Percentiles rank a stretch among this genome's conserved stretches.
Conservation (phyloP, 108 stramenopile species). For the Schizochytrium sp. region DNA sequence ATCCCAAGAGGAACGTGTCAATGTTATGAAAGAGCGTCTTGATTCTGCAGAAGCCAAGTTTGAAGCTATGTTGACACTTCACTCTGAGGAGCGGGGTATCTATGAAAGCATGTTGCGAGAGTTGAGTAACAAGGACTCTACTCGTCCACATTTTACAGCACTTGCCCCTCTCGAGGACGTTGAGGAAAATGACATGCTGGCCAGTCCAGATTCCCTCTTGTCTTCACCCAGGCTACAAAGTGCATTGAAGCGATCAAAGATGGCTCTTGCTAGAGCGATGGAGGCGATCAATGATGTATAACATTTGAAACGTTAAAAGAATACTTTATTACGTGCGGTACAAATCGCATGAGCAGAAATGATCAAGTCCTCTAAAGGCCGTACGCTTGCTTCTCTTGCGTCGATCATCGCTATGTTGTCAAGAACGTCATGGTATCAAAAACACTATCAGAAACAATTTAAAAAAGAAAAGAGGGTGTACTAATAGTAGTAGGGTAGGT, state of each 20-base stretch:
- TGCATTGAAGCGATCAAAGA: constrained; percentile 33
- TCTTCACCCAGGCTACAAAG: constrained; percentile 44
- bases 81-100: constrained; percentile 12
- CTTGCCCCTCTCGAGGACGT: neutral
- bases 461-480: too few relatives aligned
- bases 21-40: constrained; percentile 29
- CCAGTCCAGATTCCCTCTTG: neutral
- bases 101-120: constrained; percentile 32
- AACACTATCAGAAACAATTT: neutral
- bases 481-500: too few relatives aligned
- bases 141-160: neutral
- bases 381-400: too few relatives aligned
- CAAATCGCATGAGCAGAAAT: too few relatives aligned
- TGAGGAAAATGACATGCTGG: neutral
- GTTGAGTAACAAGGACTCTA: neutral
- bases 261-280: constrained; percentile 54
- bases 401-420: too few relatives aligned
- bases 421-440: neutral
- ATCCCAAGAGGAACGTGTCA: neutral
- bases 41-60: constrained; percentile 29
- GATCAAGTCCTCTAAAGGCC: too few relatives aligned
- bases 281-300: constrained; percentile 55
- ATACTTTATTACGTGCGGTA: too few relatives aligned
- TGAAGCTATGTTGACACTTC: constrained; percentile 13
- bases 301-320: neutral